A percentile compares a stretch with the other conserved stretches of the same genome.
Conservation (phyloP, 768 basidiomycete genomes). For the Amanita inopinata region DNA sequence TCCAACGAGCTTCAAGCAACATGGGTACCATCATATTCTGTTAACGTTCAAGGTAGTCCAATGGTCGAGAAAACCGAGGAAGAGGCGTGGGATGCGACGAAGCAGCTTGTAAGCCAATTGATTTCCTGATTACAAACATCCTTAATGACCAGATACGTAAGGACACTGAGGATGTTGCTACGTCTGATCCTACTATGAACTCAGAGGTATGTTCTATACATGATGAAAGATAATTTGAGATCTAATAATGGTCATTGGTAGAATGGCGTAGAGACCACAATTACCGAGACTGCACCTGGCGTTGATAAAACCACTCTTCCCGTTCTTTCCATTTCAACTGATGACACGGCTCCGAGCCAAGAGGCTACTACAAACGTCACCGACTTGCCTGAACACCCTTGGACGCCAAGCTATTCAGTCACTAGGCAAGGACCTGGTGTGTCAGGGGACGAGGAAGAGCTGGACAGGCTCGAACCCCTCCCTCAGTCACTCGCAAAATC, state of each 20-base stretch:
- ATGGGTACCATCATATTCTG: conserved; percentile 17
- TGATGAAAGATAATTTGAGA: too few species aligned
- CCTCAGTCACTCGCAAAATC: conserved; percentile 5
- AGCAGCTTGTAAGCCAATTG: background rate
- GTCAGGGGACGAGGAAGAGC: conserved; percentile 8
- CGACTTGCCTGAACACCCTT: conserved; percentile 9
- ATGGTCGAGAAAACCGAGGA: conserved; percentile 1
- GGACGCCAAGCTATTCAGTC: conserved; percentile 17
- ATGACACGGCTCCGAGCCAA: background rate
- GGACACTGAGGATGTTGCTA: too few species aligned
- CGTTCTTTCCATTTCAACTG: background rate
- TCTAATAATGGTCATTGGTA: too few species aligned
- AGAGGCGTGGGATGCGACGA: background rate
- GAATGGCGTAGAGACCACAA: background rate
- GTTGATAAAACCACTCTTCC: conserved; percentile 1
- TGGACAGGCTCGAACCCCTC: conserved; percentile 13
- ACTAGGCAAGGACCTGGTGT: conserved; percentile 13
- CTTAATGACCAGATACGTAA: too few species aligned
- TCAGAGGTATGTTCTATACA: too few species aligned
- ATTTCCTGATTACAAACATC: background rate
- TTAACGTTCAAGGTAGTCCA: conserved; percentile 17
- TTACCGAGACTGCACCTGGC: background rate
- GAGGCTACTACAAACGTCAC: background rate
- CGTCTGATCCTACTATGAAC: too few species aligned
- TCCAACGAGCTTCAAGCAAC: background rate